phyloP scores from a whole-genome alignment of 805 yeast species.

The Sugiyamaella valdiviana region DNA sequence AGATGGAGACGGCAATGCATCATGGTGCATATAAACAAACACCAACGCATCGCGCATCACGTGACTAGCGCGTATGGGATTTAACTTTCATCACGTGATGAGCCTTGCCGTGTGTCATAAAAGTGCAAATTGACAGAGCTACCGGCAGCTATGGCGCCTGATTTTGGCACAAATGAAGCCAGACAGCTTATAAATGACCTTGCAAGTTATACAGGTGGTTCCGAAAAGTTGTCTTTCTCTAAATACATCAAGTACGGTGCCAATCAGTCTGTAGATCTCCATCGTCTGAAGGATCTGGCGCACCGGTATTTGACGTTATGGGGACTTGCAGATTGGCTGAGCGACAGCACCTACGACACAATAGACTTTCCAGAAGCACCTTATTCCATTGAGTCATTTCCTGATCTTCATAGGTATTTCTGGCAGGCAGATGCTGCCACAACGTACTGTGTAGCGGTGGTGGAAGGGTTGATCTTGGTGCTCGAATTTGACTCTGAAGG shows the following conservation, averaged over 20 bases:
- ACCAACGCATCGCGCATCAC: background rate
- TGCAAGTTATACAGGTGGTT: background rate
- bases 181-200: background rate
- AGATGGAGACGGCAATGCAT: background rate
- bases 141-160: no score
- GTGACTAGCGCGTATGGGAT: background rate
- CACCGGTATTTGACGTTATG: background rate
- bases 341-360: background rate
- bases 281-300: background rate
- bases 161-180: background rate
- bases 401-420: background rate
- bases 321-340: background rate
- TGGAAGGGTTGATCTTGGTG: background rate
- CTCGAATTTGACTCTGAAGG: background rate
- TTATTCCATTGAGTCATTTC: background rate
- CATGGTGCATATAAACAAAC: constrained; percentile 1
- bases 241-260: background rate
- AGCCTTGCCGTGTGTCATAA: background rate
- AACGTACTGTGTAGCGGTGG: background rate
- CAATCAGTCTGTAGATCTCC: background rate
- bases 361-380: background rate
- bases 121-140: background rate
- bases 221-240: background rate
- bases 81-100: background rate
- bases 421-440: background rate